Evolutionary conservation across 1,284 basidiomycete genomes (phyloP).

Genomic region (Microbotryum intermedium): DNA sequence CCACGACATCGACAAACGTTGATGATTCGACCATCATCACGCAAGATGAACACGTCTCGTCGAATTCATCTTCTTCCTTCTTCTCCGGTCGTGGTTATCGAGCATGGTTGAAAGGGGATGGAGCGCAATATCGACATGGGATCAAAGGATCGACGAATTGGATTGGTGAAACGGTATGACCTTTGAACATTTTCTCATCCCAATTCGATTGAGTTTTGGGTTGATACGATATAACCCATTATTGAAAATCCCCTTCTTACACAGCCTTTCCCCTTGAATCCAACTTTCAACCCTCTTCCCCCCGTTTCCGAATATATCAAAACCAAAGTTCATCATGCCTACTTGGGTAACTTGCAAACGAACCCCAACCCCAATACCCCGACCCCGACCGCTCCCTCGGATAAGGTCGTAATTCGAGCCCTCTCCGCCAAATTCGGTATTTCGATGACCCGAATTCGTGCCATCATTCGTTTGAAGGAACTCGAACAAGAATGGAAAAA

Average conservation of each 20-base stretch:
- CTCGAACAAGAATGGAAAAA: slow-evolving; percentile 59
- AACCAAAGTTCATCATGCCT: slow-evolving; percentile 37
- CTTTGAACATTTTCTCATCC: no score
- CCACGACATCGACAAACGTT: no score
- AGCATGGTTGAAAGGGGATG: slow-evolving; percentile 24
- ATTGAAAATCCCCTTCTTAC: background rate
- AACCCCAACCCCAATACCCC: slow-evolving; percentile 39
- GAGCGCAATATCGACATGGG: slow-evolving; percentile 10
- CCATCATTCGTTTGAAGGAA: slow-evolving; percentile 67
- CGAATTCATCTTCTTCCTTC: background rate
- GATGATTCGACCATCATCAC: no score
- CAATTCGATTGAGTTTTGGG: background rate
- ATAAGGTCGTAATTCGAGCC: slow-evolving; percentile 51
- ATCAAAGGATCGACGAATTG: slow-evolving; percentile 24
- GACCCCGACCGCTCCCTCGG: slow-evolving; percentile 34
- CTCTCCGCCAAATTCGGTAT: slow-evolving; percentile 55
- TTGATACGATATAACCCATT: background rate
- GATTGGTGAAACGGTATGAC: slow-evolving; percentile 27
- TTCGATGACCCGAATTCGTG: slow-evolving; percentile 65
- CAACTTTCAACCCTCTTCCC: slow-evolving; percentile 63
- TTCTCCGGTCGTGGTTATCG: slow-evolving; percentile 7
- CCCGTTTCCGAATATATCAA: slow-evolving; percentile 59
- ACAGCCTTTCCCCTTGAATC: slow-evolving; percentile 68
- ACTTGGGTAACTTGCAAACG: slow-evolving; percentile 52
- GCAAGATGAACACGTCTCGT: no score